phyloP scores from a whole-genome alignment of 1,139 yeast species.

The Suhomyces maxii region DNA sequence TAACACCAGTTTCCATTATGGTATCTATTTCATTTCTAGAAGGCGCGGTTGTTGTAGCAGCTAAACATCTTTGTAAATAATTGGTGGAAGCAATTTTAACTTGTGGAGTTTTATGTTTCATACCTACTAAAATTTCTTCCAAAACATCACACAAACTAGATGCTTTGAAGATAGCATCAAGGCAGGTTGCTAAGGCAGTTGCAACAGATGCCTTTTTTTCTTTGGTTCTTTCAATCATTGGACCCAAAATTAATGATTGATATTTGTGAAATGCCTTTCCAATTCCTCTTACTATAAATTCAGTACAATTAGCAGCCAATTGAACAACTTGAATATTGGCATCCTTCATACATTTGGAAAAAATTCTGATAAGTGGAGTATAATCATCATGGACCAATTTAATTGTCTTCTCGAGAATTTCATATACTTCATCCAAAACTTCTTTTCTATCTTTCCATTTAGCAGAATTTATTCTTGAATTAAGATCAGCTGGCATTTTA shows the following conservation, averaged over 20 bases:
- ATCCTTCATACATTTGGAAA: conserved; percentile 81
- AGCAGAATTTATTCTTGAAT: conserved; percentile 53
- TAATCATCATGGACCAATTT: conserved; percentile 54
- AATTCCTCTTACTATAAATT: conserved; percentile 66
- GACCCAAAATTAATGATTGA: conserved; percentile 51
- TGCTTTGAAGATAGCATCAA: conserved; percentile 60
- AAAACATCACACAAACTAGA: conserved; percentile 59
- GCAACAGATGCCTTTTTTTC: conserved; percentile 83
- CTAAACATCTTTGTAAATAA: conserved; percentile 65
- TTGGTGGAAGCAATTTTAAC: conserved; percentile 69
- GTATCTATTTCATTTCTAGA: conserved; percentile 52
- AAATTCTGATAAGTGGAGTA: conserved; percentile 53
- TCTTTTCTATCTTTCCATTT: conserved; percentile 95
- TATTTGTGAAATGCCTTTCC: conserved; percentile 57
- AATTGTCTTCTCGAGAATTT: conserved; percentile 52
- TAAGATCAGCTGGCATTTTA: conserved; percentile 65
- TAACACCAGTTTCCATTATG: conserved; percentile 56
- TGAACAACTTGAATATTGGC: conserved; percentile 89
- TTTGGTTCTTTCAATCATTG: conserved; percentile 79
- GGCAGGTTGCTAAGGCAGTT: conserved; percentile 63
- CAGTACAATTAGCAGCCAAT: conserved; percentile 70
- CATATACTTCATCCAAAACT: conserved; percentile 67
- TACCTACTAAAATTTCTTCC: conserved; percentile 57
- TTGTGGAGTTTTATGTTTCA: conserved; percentile 83
- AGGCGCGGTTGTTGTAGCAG: conserved; percentile 52